A percentile compares a stretch with the other conserved stretches of the same genome.
Conservation (phyloP, 1,139 yeast genomes). For the Magnusiomyces fungicola region DNA sequence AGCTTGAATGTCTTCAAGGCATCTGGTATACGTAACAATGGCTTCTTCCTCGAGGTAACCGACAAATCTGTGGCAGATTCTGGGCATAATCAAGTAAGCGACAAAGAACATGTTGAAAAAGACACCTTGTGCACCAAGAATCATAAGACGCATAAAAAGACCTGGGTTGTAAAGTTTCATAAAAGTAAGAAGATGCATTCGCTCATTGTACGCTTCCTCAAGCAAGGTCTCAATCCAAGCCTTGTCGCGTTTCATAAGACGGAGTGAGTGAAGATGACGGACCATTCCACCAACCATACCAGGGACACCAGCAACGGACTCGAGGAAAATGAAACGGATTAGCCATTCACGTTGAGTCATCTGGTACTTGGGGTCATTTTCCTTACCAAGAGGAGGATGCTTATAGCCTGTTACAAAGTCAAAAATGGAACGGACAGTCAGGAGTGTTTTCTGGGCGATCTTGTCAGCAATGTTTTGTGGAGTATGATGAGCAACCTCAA, state of each 20-base stretch:
- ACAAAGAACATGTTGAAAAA: conserved; percentile 62
- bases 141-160: conserved; percentile 47
- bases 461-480: conserved; percentile 46
- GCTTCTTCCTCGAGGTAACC: conserved; percentile 80
- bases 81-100: conserved; percentile 52
- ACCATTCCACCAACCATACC: conserved; percentile 70
- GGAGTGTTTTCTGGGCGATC: conserved; percentile 45
- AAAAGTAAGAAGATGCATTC: conserved; percentile 70
- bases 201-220: conserved; percentile 74
- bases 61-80: conserved; percentile 66
- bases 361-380: conserved; percentile 41
- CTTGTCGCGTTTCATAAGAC: conserved; percentile 56
- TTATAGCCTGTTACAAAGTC: conserved; percentile 65
- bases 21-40: conserved; percentile 60
- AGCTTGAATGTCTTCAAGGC: conserved; percentile 47
- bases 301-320: conserved; percentile 72
- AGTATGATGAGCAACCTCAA: conserved; percentile 46
- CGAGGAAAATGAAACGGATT: conserved; percentile 60
- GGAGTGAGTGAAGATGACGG: conserved; percentile 55
- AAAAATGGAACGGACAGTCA: conserved; percentile 43
- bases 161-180: conserved; percentile 61
- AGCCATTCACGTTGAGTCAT: conserved; percentile 66
- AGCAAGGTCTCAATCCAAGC: conserved; percentile 71
- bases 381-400: conserved; percentile 37
- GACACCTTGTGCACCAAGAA: conserved; percentile 64